Evolutionary conservation across 2,329 filamentous ascomycete species (phyloP).

Genomic region (Trichoderma oligosporum): DNA sequence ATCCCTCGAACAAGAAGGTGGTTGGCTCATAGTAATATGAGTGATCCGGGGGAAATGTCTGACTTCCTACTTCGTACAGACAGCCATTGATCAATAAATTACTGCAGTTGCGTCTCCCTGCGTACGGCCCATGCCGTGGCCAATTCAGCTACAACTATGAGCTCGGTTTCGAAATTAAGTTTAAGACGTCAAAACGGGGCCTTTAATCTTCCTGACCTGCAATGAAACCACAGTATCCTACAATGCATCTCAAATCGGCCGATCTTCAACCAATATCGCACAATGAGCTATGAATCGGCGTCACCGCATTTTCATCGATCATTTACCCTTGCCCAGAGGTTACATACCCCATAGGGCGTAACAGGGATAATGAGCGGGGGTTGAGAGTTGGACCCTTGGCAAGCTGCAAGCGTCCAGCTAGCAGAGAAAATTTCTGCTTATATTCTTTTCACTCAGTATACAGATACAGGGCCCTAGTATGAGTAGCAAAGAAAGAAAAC

Average conservation of each 20-base stretch:
- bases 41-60: background rate
- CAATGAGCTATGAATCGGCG: background rate
- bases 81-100: conserved; percentile 6
- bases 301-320: conserved; percentile 16
- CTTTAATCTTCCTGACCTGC: background rate
- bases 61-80: no score
- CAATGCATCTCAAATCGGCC: background rate
- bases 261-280: background rate
- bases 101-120: background rate
- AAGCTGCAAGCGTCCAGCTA: background rate
- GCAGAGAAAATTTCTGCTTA: background rate
- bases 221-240: background rate
- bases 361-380: conserved; percentile 10
- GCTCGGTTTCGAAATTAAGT: background rate
- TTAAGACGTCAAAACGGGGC: background rate
- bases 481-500: background rate
- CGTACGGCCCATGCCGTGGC: background rate
- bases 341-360: conserved; percentile 10
- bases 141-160: background rate
- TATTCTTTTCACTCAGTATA: background rate
- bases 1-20: background rate
- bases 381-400: conserved; percentile 10
- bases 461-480: no score
- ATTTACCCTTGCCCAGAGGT: conserved; percentile 1
- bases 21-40: conserved; percentile 10